Evolutionary conservation across 2,329 filamentous ascomycete species (phyloP), one percentile per base, ranked within the genome.

Genomic region (Alternaria ethzedia): DNA sequence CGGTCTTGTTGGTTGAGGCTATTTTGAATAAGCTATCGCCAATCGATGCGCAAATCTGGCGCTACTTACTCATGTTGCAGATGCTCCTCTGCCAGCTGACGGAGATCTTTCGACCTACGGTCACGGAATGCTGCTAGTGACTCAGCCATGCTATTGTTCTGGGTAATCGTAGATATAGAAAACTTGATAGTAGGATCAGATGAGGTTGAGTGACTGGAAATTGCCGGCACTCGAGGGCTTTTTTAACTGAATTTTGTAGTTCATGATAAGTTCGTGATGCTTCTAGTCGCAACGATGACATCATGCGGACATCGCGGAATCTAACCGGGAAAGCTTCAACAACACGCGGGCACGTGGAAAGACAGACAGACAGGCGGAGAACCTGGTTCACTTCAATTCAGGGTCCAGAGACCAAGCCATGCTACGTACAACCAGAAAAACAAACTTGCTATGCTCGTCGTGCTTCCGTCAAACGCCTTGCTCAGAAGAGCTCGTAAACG

Each of bases 1-100:
- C 89, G 88, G 73, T 91, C 89, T 25, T 83, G 82, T 52, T 85
- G 79, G n/a, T 80, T 81, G 41, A 89, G 82, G 69, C 77, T 79
- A 21, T 13, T 2, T 0, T 30, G 12, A 5, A 15, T 74, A 47
- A 71, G 67, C 30, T 23, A 52, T 52, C 23, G 30, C 20, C 36
- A n/a, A 36, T 20, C 49, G 11, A 52, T 13, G 49, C 20, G 32
- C 9, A 36, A 52, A 21, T 41, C 21, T n/a, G 20, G 11, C 21
- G 13, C 49, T 52, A 57, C 68, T n/a, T 69, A 77, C 75, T 78
- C 76, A 69, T 78, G 75, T 49, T 77, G 72, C 10, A 78, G 57
- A 45, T 78, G 76, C 49, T 77, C 70, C 52, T 78, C 76, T 5
- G 76, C 75, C 4, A 78, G 70, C 49, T 71, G 64, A 21, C 67